Base-by-base conservation (phyloP, 495 filamentous ascomycete genomes). In the Penicillium steckii region DNA sequence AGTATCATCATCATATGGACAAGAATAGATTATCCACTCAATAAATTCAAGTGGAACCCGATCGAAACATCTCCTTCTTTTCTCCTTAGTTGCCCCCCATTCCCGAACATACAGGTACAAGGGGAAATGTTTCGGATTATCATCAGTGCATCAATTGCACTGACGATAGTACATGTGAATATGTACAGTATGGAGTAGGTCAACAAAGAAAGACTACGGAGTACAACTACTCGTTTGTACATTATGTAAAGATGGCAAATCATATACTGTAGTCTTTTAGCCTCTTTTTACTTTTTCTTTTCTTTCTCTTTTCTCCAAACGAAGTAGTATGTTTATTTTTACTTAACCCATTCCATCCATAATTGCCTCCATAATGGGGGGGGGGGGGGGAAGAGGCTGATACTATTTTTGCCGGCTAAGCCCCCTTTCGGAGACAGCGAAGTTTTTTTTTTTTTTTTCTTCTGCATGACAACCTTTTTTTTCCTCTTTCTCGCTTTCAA, bases 291-390 rank as follows among this genome's bases (percentile, higher is more conserved):
- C n/a, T n/a, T n/a, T n/a, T n/a, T n/a, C n/a, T n/a, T n/a, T n/a
- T n/a, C n/a, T n/a, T n/a, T n/a, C n/a, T n/a, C n/a, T n/a, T n/a
- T n/a, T n/a, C n/a, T n/a, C n/a, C n/a, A n/a, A n/a, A n/a, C n/a
- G n/a, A n/a, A n/a, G 18, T 37, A 35, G 32, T 35, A 41, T 41
- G 38, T 41, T 41, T 41, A 41, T 41, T 41, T 41, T 41, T 41
- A 41, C 10, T 41, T 41, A 19, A 41, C 38, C 38, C 38, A 21
- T 22, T 41, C 19, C 38, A 21, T 23, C 38, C 19, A 8, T 17
- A 12, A 8, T 41, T 41, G 38, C 19, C 38, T 13, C 38, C 38
- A 41, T 41, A 23, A 41, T 41, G 21, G 32, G 32, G 32, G n/a
- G 8, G n/a, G 8, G n/a, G 32, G 32, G 32, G 21, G 8, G 21